A percentile compares a stretch with the other conserved stretches of the same genome.
Conservation (phyloP, 1,284 basidiomycete species). For the Papiliotrema fonsecae region DNA sequence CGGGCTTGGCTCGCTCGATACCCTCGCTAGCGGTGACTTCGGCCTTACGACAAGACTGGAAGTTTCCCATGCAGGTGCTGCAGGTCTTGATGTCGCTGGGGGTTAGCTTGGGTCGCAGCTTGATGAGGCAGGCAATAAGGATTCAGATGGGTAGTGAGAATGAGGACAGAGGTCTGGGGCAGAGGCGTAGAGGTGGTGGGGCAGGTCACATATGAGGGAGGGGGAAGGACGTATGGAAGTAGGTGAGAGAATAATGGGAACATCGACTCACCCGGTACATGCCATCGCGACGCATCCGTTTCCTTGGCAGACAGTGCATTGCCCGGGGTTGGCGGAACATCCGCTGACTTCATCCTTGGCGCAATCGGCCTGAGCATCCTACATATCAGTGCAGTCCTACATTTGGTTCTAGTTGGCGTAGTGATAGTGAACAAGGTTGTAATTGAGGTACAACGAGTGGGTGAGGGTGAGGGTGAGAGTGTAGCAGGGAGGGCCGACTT, state of each 20-base stretch:
- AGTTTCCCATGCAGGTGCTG: conserved; percentile 39
- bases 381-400: conserved; percentile 1
- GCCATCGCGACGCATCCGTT: conserved; percentile 38
- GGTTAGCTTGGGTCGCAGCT: conserved; percentile 2
- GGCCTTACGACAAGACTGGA: conserved; percentile 34
- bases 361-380: conserved; percentile 27
- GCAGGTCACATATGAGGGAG: not conserved
- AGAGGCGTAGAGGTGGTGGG: not conserved
- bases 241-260: too few relatives aligned
- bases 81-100: conserved; percentile 38
- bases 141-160: not conserved
- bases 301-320: conserved; percentile 37
- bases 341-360: conserved; percentile 39
- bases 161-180: not conserved
- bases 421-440: not conserved
- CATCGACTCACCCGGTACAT: conserved; percentile 40
- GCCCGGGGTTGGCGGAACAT: conserved; percentile 35
- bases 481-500: conserved; percentile 11
- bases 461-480: not conserved
- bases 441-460: not conserved
- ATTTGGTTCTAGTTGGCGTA: not conserved
- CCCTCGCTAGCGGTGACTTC: conserved; percentile 36
- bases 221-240: not conserved
- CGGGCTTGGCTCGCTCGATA: conserved; percentile 30
- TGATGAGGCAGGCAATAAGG: not conserved